A percentile compares a stretch with the other conserved stretches of the same genome.
Conservation (phyloP, 371 early-diverging fungal species). For the Mucor plumbeus region DNA sequence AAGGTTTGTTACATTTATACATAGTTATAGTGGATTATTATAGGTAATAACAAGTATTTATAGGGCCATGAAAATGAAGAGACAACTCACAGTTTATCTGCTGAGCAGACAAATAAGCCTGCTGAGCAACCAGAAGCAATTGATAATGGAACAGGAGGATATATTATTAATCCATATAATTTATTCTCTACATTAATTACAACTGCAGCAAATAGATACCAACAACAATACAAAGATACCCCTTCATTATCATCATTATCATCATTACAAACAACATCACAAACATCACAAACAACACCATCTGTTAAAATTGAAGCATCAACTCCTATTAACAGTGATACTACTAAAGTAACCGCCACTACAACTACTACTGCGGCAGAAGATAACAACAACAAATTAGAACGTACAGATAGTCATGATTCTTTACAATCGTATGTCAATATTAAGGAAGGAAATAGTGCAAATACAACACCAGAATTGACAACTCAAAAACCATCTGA, state of each 20-base stretch:
- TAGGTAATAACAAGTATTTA: no score
- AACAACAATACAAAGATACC: constrained; percentile 5
- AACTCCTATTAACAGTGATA: background rate
- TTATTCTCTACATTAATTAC: constrained; percentile 33
- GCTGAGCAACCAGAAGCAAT: background rate
- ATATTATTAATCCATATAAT: constrained; percentile 28
- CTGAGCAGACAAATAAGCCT: constrained; percentile 3
- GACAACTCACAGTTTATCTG: constrained; percentile 7
- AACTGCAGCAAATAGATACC: constrained; percentile 17
- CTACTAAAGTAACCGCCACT: background rate
- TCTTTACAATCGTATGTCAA: constrained; percentile 35
- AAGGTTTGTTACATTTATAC: constrained; percentile 8
- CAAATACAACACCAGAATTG: background rate
- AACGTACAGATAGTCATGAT: constrained; percentile 35
- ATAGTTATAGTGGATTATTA: no score
- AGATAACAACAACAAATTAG: constrained; percentile 12
- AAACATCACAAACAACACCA: background rate
- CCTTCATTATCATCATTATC: constrained; percentile 6
- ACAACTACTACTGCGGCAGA: background rate
- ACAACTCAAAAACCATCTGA: background rate
- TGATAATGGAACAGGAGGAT: constrained; percentile 7
- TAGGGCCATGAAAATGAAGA: constrained; percentile 6
- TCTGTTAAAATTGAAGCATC: background rate
- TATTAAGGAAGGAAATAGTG: constrained; percentile 15
- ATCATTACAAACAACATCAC: background rate